Conservation (phyloP, 257 asterid species). For the Solanum medicagineum region DNA sequence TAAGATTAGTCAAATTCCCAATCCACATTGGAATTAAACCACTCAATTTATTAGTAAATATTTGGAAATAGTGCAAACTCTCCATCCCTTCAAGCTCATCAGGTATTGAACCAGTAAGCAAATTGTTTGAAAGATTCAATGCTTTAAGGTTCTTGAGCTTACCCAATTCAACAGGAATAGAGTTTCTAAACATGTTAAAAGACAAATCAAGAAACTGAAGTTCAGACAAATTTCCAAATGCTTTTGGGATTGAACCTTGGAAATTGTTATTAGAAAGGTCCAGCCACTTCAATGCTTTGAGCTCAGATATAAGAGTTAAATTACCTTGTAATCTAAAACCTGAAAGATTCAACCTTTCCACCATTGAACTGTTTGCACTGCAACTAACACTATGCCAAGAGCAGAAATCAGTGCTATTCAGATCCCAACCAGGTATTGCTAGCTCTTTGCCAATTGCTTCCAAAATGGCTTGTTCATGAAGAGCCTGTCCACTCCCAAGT, state of each 20-base stretch:
- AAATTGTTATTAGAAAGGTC: constrained; percentile 83
- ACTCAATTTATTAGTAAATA: constrained; percentile 51
- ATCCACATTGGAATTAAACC: constrained; percentile 84
- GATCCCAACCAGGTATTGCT: constrained; percentile 49
- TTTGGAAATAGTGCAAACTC: constrained; percentile 52
- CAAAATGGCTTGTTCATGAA: constrained; percentile 31
- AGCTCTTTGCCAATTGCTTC: constrained; percentile 51
- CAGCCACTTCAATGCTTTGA: constrained; percentile 67
- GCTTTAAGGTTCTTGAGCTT: constrained; percentile 45
- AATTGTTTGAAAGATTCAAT: constrained; percentile 59
- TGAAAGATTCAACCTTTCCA: constrained; percentile 74
- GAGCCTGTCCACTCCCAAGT: neutral
- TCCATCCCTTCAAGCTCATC: constrained; percentile 45
- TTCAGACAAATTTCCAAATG: constrained; percentile 47
- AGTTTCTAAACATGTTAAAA: constrained; percentile 50
- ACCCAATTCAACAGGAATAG: constrained; percentile 56
- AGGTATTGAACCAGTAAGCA: constrained; percentile 52
- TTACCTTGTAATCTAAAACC: constrained; percentile 67
- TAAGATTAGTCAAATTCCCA: constrained; percentile 49
- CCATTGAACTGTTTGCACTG: constrained; percentile 44
- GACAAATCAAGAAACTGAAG: constrained; percentile 95
- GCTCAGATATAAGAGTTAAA: constrained; percentile 55
- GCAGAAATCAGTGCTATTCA: constrained; percentile 47
- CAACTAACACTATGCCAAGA: constrained; percentile 81
- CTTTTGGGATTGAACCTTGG: constrained; percentile 54